Conservation (phyloP, 2,329 filamentous ascomycete genomes). For the Cladorrhinum sp. region DNA sequence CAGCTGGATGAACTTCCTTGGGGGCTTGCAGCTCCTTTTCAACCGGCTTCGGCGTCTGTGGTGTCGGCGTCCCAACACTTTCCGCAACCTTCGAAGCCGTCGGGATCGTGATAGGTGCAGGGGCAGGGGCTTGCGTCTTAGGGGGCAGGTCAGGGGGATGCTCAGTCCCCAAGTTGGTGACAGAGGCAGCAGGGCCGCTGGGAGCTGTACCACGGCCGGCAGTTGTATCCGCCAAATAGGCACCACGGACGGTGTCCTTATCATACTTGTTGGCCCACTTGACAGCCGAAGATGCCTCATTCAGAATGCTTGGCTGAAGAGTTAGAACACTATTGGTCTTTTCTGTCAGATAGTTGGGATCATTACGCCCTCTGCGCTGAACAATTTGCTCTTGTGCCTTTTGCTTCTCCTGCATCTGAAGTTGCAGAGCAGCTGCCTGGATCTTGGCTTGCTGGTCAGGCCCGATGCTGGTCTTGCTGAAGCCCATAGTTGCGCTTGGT, state of each 20-base stretch:
- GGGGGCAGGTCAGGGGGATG: slow-evolving; percentile 41
- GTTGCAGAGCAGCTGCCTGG: slow-evolving; percentile 80
- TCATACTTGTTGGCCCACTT: slow-evolving; percentile 97
- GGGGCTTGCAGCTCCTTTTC: slow-evolving; percentile 40
- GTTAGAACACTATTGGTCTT: slow-evolving; percentile 92
- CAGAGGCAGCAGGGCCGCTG: slow-evolving; percentile 35
- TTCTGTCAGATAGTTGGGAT: slow-evolving; percentile 53
- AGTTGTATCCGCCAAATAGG: slow-evolving; percentile 74
- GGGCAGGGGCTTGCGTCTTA: slow-evolving; percentile 36
- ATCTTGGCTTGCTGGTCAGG: slow-evolving; percentile 92
- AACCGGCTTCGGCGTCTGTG: slow-evolving; percentile 28
- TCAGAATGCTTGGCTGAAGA: slow-evolving; percentile 78
- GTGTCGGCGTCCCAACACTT: slow-evolving; percentile 25
- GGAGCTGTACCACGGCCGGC: slow-evolving; percentile 65
- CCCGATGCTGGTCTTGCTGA: slow-evolving; percentile 79
- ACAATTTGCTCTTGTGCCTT: slow-evolving; percentile 31
- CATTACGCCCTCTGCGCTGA: slow-evolving; percentile 54
- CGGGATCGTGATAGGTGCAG: slow-evolving; percentile 27
- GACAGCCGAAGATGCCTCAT: slow-evolving; percentile 87
- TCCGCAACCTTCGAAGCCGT: slow-evolving; percentile 19
- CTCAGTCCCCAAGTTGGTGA: slow-evolving; percentile 33
- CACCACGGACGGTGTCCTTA: slow-evolving; percentile 77
- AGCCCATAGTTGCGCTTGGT: slow-evolving; percentile 39
- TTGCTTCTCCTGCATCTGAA: slow-evolving; percentile 61
- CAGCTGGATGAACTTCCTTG: slow-evolving; percentile 36